phyloP scores from a whole-genome alignment of 1,284 basidiomycete species.

The Tilletiaria anomala region DNA sequence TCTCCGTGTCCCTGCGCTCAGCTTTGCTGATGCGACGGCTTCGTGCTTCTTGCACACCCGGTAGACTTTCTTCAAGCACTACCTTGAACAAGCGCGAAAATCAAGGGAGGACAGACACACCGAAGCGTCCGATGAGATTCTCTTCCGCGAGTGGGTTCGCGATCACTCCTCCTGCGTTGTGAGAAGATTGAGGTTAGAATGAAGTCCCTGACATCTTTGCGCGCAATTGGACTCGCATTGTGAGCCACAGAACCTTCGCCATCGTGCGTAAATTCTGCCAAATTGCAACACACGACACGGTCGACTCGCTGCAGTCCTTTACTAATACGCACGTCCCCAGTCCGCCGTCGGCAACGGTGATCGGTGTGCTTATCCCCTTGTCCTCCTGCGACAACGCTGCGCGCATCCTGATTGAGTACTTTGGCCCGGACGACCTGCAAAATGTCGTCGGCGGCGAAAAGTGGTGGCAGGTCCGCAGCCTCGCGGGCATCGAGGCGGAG shows the following conservation, averaged over 20 bases:
- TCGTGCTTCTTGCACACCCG: neutral
- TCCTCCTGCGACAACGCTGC: constrained; percentile 64
- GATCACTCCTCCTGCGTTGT: too few relatives aligned
- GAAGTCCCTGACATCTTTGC: neutral
- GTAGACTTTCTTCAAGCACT: constrained; percentile 29
- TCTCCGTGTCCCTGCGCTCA: neutral
- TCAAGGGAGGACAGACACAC: constrained; percentile 8
- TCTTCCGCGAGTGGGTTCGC: constrained; percentile 25
- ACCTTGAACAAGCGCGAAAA: constrained; percentile 20
- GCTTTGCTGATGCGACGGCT: neutral
- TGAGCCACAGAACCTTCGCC: too few relatives aligned
- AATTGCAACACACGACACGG: constrained; percentile 32
- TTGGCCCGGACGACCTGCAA: constrained; percentile 67
- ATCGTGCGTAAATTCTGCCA: constrained; percentile 22
- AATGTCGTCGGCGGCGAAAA: constrained; percentile 72
- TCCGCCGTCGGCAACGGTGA: constrained; percentile 72
- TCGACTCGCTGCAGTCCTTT: constrained; percentile 14
- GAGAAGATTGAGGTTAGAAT: too few relatives aligned
- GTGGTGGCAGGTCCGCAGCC: constrained; percentile 65
- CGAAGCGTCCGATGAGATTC: constrained; percentile 17
- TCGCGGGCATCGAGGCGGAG: constrained; percentile 62
- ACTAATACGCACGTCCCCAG: constrained; percentile 67
- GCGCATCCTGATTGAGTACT: constrained; percentile 55
- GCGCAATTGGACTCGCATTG: neutral
- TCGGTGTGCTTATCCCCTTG: constrained; percentile 54